Evolutionary conservation across 441 rosid genomes (phyloP).

Genomic region (Flueggea neowawraea): DNA sequence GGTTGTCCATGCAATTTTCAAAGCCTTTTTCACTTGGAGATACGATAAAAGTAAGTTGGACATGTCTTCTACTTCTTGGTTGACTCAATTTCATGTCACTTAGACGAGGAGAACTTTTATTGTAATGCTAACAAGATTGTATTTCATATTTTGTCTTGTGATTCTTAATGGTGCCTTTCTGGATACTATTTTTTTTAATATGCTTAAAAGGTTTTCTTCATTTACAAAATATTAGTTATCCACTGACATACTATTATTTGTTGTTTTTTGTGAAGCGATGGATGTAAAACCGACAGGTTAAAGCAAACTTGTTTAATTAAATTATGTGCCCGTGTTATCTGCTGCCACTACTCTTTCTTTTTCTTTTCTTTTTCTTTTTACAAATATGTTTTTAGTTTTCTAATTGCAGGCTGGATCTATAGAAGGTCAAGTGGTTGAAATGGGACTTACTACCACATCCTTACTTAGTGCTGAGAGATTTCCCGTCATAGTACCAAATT

Average conservation of each 20-base stretch:
- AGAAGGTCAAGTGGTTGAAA: conserved; percentile 92
- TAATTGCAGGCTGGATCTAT: conserved; percentile 73
- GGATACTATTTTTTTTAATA: too few relatives aligned
- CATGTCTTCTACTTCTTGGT: conserved; percentile 1
- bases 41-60: conserved; percentile 70
- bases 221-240: too few relatives aligned
- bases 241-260: too few relatives aligned
- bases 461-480: conserved; percentile 77
- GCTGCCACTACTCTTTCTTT: neutral
- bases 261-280: too few relatives aligned
- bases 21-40: conserved; percentile 93
- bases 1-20: conserved; percentile 82
- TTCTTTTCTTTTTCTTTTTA: conserved; percentile 1
- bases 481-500: conserved; percentile 85
- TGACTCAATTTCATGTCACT: conserved; percentile 6
- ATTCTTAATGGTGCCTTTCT: too few relatives aligned
- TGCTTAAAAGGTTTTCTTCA: too few relatives aligned
- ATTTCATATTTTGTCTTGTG: too few relatives aligned
- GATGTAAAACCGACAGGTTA: too few relatives aligned
- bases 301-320: too few relatives aligned
- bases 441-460: conserved; percentile 84
- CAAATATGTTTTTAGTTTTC: conserved; percentile 5
- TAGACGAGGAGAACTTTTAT: neutral
- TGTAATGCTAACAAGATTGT: neutral
- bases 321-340: neutral